Base-by-base conservation (phyloP, 2,329 filamentous ascomycete species). In the Sporothrix mexicana region DNA sequence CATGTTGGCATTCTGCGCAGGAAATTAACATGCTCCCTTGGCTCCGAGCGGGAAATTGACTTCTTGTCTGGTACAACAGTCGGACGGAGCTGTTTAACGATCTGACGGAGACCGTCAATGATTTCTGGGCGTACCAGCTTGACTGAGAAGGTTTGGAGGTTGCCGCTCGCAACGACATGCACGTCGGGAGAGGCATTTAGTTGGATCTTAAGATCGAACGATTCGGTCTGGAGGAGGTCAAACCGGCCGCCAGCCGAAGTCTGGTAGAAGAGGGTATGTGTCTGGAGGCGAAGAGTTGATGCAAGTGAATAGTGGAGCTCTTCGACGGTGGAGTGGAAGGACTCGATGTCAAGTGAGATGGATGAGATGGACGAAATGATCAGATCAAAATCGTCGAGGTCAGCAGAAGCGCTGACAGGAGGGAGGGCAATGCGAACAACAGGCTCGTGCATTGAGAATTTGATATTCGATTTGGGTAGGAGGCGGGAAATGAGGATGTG, bases 351-450 rank as follows among this genome's bases (percentile, higher is more conserved):
- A 25, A 98, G 84, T 0, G 95, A 97, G 51, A 98, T 90, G 0
- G 95, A 97, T 0, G 97, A 98, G 12, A 97, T 93, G 1, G 94
- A 96, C 0, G 94, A 97, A 66, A 99, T 97, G 61, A 99, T 92
- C 43, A 99, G 87, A 79, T 99, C 96, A 77, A 96, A 98, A 76
- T 98, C 95, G 74, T 94, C 93, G 0, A 90, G 86, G 36, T 90
- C 88, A 55, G 86, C 83, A 1, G 84, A 84, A 71, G 87, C 86
- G 74, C 92, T 88, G 75, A 96, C 89, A 0, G 95, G 91, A 5
- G 95, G 95, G 4, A 99, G 85, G 8, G 95, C 90, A 75, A 99
- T 95, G 77, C 97, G 91, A 75, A 98, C 81, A 17, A 99, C 97
- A 0, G 96, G 96, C 80, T 99, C 96, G 78, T 99, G 96, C 82